Conservation (phyloP, 2,329 filamentous ascomycete genomes). For the Paraphaeosphaeria minitans region DNA sequence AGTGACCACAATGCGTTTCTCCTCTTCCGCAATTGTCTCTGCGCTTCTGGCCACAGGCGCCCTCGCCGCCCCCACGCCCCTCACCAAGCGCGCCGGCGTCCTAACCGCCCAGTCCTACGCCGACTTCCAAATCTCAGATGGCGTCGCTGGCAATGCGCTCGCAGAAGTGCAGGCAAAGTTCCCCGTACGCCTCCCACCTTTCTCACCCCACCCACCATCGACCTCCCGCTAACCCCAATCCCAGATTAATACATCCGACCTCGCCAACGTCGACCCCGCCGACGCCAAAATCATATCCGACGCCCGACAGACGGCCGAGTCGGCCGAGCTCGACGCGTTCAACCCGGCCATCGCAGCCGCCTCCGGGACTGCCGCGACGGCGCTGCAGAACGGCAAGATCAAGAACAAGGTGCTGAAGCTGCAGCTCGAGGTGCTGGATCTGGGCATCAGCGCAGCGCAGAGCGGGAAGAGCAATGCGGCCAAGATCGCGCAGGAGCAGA, state of each 20-base stretch:
- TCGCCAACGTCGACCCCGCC: constrained; percentile 51
- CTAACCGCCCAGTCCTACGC: constrained; percentile 20
- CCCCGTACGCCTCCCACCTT: constrained; percentile 47
- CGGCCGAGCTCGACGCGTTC: constrained; percentile 57
- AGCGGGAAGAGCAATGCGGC: constrained; percentile 49
- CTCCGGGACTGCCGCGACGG: constrained; percentile 47
- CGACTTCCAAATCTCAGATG: constrained; percentile 55
- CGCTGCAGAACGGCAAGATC: constrained; percentile 59
- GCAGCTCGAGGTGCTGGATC: constrained; percentile 55
- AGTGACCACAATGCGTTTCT: constrained; percentile 23
- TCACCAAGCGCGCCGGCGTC: constrained; percentile 13
- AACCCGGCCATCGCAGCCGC: constrained; percentile 57
- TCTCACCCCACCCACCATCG: background rate
- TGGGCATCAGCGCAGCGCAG: constrained; percentile 57
- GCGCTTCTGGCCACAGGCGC: constrained; percentile 19
- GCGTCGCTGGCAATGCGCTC: constrained; percentile 57
- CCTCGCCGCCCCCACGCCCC: constrained; percentile 14
- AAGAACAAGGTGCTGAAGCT: constrained; percentile 65
- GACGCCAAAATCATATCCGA: constrained; percentile 58
- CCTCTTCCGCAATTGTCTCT: constrained; percentile 19
- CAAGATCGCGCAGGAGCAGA: constrained; percentile 53
- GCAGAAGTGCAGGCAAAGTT: constrained; percentile 59
- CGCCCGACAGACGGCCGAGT: constrained; percentile 56
- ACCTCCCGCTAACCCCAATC: background rate
- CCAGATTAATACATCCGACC: constrained; percentile 51